These are phyloP conservation scores for Plasmodium cynomolgi DNA, from an alignment of 169 alveolate genomes.

Conservation along the genomic window DNA sequence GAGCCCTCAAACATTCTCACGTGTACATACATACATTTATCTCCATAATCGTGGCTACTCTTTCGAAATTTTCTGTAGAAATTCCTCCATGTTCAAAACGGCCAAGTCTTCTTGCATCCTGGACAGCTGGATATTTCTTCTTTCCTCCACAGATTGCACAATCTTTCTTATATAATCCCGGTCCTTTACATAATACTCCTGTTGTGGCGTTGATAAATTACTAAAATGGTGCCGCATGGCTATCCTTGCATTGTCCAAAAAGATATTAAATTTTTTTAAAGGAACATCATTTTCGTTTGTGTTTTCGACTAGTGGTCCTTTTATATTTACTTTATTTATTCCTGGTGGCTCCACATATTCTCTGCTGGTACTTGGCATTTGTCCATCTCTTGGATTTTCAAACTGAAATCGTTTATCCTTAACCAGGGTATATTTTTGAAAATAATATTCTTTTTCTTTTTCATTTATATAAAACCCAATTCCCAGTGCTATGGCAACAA, in stretches of 20 bases:
- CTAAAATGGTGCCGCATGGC: conserved; percentile 7
- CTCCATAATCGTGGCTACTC: background rate
- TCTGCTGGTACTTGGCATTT: conserved; percentile 29
- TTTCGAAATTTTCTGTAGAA: background rate
- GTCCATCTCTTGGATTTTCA: conserved; percentile 31
- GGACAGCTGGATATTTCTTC: conserved; percentile 2
- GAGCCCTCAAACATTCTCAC: background rate
- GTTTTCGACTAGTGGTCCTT: conserved; percentile 31
- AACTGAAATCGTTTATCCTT: background rate
- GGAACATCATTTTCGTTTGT: conserved; percentile 29
- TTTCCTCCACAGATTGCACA: conserved; percentile 37
- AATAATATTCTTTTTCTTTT: background rate
- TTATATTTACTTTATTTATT: conserved; percentile 40
- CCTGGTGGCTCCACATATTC: conserved; percentile 41
- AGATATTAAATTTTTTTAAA: conserved; percentile 23
- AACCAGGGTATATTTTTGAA: background rate
- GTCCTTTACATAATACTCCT: conserved; percentile 1
- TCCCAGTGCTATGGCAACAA: conserved; percentile 20
- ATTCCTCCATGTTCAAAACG: conserved; percentile 12
- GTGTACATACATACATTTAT: background rate
- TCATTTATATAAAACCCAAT: conserved; percentile 13
- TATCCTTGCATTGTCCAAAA: conserved; percentile 34
- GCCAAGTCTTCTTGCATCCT: conserved; percentile 42
- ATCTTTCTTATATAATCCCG: conserved; percentile 17
- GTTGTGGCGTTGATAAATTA: conserved; percentile 15